Conservation (phyloP, 2,329 filamentous ascomycete genomes). For the Penicillium italicum region DNA sequence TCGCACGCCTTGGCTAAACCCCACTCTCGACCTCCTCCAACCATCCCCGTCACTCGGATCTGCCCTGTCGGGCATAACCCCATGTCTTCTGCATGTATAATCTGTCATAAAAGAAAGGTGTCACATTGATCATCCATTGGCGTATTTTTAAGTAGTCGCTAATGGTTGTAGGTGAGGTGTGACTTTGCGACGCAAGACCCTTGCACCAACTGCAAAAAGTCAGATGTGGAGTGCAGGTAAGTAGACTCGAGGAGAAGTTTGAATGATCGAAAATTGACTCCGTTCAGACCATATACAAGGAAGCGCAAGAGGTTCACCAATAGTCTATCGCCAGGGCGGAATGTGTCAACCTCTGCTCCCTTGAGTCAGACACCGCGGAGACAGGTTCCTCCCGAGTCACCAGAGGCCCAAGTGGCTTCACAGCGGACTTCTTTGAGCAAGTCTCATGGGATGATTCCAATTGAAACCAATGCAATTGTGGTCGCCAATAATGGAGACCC, state of each 20-base stretch:
- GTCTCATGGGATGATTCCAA: conserved; percentile 2
- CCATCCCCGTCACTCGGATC: conserved; percentile 8
- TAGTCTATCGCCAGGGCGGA: conserved; percentile 26
- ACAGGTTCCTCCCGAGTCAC: conserved; percentile 13
- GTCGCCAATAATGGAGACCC: conserved; percentile 15
- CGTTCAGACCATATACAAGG: conserved; percentile 24
- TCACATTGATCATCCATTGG: conserved; percentile 15
- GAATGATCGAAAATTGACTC: not conserved
- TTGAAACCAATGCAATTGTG: not conserved
- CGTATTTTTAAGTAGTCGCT: not conserved
- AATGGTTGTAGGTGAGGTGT: conserved; percentile 24
- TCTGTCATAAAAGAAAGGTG: conserved; percentile 45
- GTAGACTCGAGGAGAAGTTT: not conserved
- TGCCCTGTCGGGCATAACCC: conserved; percentile 15
- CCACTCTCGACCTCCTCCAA: conserved; percentile 15
- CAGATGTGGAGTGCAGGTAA: conserved; percentile 26
- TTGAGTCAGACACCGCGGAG: conserved; percentile 25
- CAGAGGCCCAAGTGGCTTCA: not conserved
- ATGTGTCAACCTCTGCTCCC: conserved; percentile 12
- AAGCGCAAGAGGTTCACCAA: conserved; percentile 40
- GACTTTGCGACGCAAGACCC: conserved; percentile 27
- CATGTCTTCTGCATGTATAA: conserved; percentile 35
- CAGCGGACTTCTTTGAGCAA: conserved; percentile 7
- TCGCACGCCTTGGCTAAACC: conserved; percentile 8
- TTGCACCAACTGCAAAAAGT: conserved; percentile 27